These are phyloP conservation scores for Leccinum uliginosum DNA, from an alignment of 768 basidiomycete species.

Conservation along the genomic window DNA sequence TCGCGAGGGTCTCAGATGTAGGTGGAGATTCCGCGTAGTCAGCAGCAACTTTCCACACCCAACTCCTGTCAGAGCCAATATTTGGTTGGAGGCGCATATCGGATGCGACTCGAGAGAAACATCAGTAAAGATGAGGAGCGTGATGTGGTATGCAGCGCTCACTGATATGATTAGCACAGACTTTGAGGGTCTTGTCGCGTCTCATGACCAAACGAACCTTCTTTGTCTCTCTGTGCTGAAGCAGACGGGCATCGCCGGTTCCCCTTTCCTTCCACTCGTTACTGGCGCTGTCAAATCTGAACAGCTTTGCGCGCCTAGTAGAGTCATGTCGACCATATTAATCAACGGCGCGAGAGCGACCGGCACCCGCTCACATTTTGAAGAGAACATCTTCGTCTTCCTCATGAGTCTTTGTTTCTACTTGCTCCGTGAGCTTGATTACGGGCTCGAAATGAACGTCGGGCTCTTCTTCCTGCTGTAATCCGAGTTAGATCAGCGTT, in stretches of 20 bases:
- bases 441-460: conserved; percentile 96
- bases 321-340: conserved; percentile 9
- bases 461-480: conserved; percentile 62
- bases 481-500: conserved; percentile 25
- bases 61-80: conserved; percentile 97
- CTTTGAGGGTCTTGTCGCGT: conserved; percentile 99
- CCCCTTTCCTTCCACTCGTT: conserved; percentile 98
- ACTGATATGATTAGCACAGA: conserved; percentile 98
- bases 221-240: conserved; percentile 83
- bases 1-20: conserved; percentile 92
- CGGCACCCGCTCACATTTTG: conserved; percentile 74
- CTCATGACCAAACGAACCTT: conserved; percentile 97
- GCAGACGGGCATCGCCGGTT: conserved; percentile 91
- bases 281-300: conserved; percentile 77
- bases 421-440: conserved; percentile 92
- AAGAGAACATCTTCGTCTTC: conserved; percentile 91
- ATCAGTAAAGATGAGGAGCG: conserved; percentile 2
- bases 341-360: not conserved
- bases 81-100: conserved; percentile 97
- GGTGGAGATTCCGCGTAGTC: conserved; percentile 92
- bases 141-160: conserved; percentile 24
- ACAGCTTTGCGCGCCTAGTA: conserved; percentile 96
- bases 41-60: conserved; percentile 97
- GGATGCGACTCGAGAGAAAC: conserved; percentile 53
- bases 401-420: conserved; percentile 92